Conservation (phyloP, 2,329 filamentous ascomycete species). For the Orbilia brochopaga region DNA sequence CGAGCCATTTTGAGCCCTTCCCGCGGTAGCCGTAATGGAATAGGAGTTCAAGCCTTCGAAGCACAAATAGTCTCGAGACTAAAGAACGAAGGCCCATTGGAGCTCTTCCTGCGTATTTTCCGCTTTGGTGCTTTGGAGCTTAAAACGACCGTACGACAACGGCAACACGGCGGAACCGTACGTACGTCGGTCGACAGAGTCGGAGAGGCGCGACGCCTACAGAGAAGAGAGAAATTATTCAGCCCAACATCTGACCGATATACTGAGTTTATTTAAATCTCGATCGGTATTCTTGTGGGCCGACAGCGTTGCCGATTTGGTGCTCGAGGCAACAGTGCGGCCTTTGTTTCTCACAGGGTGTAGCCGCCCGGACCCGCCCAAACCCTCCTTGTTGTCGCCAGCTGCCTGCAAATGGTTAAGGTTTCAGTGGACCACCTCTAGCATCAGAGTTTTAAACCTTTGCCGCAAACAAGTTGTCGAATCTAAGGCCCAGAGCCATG, state of each 20-base stretch:
- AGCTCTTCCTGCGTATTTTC: conserved; percentile 1
- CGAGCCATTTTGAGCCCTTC: conserved; percentile 17
- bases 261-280: conserved; percentile 6
- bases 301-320: conserved; percentile 19
- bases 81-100: conserved; percentile 14
- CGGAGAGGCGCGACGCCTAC: too few species aligned
- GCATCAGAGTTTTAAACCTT: conserved; percentile 43
- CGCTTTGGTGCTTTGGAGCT: not conserved
- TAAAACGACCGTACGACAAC: not conserved
- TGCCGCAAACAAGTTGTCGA: conserved; percentile 34
- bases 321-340: conserved; percentile 31
- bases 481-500: conserved; percentile 42
- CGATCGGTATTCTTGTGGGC: too few species aligned
- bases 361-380: conserved; percentile 49
- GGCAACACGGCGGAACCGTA: not conserved
- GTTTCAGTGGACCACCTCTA: conserved; percentile 47
- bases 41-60: conserved; percentile 14
- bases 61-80: not conserved
- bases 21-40: conserved; percentile 9
- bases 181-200: too few species aligned
- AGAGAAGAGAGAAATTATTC: too few species aligned
- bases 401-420: conserved; percentile 49
- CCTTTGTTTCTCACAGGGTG: conserved; percentile 44
- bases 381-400: conserved; percentile 42
- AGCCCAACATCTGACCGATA: too few species aligned